Percentiles rank a stretch among this genome's conserved stretches.
Evolutionary conservation across 352 stramenopile species (phyloP).

Genomic region (Discostella stelligera): DNA sequence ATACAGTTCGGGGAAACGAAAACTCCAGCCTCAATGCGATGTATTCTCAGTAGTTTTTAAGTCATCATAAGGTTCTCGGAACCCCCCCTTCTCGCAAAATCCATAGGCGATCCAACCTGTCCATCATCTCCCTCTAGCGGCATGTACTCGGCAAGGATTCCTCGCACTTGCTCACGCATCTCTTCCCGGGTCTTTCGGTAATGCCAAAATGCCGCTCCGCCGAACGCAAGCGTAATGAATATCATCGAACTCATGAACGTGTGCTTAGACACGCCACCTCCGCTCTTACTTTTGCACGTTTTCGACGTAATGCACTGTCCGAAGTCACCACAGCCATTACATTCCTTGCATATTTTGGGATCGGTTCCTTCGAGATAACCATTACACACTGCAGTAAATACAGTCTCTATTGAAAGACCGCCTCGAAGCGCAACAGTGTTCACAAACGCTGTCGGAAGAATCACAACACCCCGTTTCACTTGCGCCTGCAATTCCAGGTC

Average conservation of each 20-base stretch:
- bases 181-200: slow-evolving; percentile 89
- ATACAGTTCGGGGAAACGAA: not conserved
- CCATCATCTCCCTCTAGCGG: slow-evolving; percentile 83
- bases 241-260: slow-evolving; percentile 85
- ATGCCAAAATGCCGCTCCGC: slow-evolving; percentile 72
- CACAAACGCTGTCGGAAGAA: slow-evolving; percentile 91
- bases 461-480: slow-evolving; percentile 88
- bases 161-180: slow-evolving; percentile 93
- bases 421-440: slow-evolving; percentile 92
- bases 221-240: slow-evolving; percentile 27
- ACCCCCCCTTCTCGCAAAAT: slow-evolving; percentile 34
- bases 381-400: slow-evolving; percentile 85
- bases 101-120: slow-evolving; percentile 34
- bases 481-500: slow-evolving; percentile 86
- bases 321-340: slow-evolving; percentile 81
- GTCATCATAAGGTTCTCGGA: slow-evolving; percentile 44
- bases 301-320: slow-evolving; percentile 49
- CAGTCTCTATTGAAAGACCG: slow-evolving; percentile 82
- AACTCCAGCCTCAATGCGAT: not conserved
- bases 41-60: not conserved
- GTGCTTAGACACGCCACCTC: slow-evolving; percentile 54
- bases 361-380: slow-evolving; percentile 78
- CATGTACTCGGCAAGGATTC: slow-evolving; percentile 96
- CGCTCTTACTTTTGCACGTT: slow-evolving; percentile 32
- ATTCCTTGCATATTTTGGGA: slow-evolving; percentile 82